Evolutionary conservation across 2,329 filamentous ascomycete genomes (phyloP).

Genomic region (Zopfia rhizophila): DNA sequence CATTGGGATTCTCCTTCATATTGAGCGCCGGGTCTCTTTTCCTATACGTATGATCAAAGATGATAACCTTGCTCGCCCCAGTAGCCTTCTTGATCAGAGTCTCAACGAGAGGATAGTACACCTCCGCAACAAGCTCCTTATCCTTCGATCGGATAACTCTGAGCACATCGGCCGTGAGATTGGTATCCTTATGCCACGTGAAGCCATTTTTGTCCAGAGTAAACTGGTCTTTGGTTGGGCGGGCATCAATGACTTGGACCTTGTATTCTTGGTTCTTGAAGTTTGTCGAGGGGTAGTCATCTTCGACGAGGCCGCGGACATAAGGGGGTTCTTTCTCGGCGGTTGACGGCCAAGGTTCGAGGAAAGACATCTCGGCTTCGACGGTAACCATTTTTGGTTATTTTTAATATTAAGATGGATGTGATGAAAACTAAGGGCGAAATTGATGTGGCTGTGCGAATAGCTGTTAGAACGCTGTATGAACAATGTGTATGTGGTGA

Average conservation of each 20-base stretch:
- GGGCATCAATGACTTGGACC: conserved; percentile 10
- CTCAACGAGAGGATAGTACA: conserved; percentile 22
- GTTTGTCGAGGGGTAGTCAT: conserved; percentile 11
- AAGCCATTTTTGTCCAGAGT: conserved; percentile 25
- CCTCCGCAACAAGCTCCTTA: conserved; percentile 6
- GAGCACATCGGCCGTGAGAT: too few species aligned
- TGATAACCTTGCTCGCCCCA: conserved; percentile 21
- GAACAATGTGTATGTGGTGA: too few species aligned
- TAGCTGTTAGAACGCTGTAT: too few species aligned
- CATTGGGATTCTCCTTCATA: conserved; percentile 10
- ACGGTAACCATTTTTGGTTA: too few species aligned
- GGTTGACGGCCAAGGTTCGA: conserved; percentile 22
- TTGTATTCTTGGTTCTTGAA: conserved; percentile 10
- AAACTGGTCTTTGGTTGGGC: conserved; percentile 14
- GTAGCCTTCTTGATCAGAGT: conserved; percentile 17
- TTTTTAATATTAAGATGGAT: too few species aligned
- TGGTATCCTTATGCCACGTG: conserved; percentile 16
- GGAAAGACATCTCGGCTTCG: conserved; percentile 21
- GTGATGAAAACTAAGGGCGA: too few species aligned
- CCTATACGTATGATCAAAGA: conserved; percentile 26
- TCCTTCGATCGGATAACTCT: conserved; percentile 13
- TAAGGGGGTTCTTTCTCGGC: conserved; percentile 22
- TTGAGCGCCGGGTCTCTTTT: conserved; percentile 6
- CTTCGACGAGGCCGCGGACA: conserved; percentile 12
- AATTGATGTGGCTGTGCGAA: too few species aligned